phyloP scores from a whole-genome alignment of 768 basidiomycete genomes.

The Lentinula sp. region DNA sequence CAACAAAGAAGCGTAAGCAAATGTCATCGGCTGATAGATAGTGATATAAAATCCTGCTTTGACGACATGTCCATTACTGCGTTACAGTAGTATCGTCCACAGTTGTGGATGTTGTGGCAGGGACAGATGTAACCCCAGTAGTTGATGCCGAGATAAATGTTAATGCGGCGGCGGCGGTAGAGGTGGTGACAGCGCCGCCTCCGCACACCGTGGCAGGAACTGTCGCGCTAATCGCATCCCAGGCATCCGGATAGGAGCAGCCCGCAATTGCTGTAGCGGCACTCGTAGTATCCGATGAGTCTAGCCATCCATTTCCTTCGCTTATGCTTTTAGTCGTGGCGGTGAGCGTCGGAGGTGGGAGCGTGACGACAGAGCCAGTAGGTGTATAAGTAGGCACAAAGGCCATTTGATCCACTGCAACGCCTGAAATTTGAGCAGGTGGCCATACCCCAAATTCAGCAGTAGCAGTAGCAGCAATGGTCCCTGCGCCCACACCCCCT shows the following conservation, averaged over 20 bases:
- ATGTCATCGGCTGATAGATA: not conserved
- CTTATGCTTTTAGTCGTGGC: constrained; percentile 38
- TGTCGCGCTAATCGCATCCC: constrained; percentile 30
- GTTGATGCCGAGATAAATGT: not conserved
- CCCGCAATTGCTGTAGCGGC: constrained; percentile 39
- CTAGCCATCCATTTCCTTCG: constrained; percentile 49
- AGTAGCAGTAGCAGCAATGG: constrained; percentile 35
- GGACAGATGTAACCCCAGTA: not conserved
- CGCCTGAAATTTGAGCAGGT: constrained; percentile 37
- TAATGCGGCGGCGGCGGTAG: not conserved
- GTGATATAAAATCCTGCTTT: not conserved
- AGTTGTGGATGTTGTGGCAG: not conserved
- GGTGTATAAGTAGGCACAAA: constrained; percentile 55
- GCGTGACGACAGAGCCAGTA: constrained; percentile 46
- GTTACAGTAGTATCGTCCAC: not conserved
- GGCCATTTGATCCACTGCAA: constrained; percentile 24
- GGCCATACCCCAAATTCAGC: constrained; percentile 47
- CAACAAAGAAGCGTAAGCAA: not conserved
- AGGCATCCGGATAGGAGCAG: constrained; percentile 46
- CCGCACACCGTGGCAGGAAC: constrained; percentile 22
- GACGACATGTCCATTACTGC: not conserved
- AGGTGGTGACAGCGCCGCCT: not conserved
- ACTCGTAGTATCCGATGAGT: constrained; percentile 36
- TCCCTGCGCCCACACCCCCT: constrained; percentile 48
- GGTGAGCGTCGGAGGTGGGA: constrained; percentile 45